Evolutionary conservation across 2,329 filamentous ascomycete species (phyloP).

Genomic region (Epichloe amarillans): DNA sequence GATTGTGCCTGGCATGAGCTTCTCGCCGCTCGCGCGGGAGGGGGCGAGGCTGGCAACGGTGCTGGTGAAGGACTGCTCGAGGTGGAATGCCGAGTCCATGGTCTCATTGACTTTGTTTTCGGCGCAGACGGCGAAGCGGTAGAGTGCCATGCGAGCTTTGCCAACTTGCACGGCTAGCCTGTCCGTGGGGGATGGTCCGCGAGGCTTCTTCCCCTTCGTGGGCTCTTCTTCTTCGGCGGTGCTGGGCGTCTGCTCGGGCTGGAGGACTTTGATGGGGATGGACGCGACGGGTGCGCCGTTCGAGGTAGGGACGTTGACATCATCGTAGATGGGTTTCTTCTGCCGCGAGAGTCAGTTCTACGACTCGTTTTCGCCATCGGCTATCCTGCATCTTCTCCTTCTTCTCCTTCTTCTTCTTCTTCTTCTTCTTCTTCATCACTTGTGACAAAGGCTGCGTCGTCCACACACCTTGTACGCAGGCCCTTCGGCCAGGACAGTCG

Average conservation of each 20-base stretch:
- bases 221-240: constrained; percentile 21
- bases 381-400: background rate
- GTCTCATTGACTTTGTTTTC: constrained; percentile 75
- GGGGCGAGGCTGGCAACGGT: constrained; percentile 85
- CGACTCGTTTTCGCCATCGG: background rate
- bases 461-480: constrained; percentile 22
- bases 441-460: background rate
- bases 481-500: constrained; percentile 38
- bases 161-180: constrained; percentile 75
- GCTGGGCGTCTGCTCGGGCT: constrained; percentile 9
- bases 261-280: constrained; percentile 12
- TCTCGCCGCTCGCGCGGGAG: constrained; percentile 71
- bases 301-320: constrained; percentile 34
- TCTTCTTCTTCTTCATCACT: background rate
- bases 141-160: constrained; percentile 64
- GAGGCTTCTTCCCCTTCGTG: constrained; percentile 14
- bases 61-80: constrained; percentile 81
- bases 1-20: constrained; percentile 74
- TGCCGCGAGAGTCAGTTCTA: constrained; percentile 7
- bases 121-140: constrained; percentile 57
- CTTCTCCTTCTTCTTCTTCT: background rate
- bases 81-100: constrained; percentile 66
- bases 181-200: constrained; percentile 70
- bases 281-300: constrained; percentile 15
- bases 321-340: constrained; percentile 72